phyloP scores from a whole-genome alignment of 352 stramenopile genomes.

The Phytophthora palmivora region DNA sequence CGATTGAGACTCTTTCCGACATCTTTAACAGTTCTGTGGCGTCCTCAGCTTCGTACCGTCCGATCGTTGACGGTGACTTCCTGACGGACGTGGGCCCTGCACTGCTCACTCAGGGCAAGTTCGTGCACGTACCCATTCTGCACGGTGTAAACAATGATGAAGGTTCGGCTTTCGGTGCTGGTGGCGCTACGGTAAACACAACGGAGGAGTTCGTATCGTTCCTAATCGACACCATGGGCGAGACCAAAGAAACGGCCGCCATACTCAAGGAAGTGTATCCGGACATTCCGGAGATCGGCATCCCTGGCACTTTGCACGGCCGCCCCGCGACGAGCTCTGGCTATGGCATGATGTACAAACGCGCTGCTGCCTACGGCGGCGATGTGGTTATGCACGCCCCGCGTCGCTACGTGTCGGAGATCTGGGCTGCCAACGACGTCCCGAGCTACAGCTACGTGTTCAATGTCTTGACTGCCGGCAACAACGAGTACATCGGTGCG shows the following conservation, averaged over 20 bases:
- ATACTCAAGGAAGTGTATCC: constrained; percentile 26
- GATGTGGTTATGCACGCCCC: constrained; percentile 26
- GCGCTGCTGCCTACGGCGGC: constrained; percentile 23
- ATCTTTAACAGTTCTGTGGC: constrained; percentile 36
- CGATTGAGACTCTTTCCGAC: constrained; percentile 14
- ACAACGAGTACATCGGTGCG: constrained; percentile 15
- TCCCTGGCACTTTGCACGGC: constrained; percentile 22
- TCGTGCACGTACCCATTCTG: constrained; percentile 42
- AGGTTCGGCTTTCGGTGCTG: constrained; percentile 24
- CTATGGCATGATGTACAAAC: constrained; percentile 32
- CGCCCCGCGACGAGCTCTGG: constrained; percentile 5
- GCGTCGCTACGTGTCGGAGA: constrained; percentile 27
- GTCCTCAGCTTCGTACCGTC: constrained; percentile 17
- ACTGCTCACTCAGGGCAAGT: constrained; percentile 33
- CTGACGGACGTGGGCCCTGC: constrained; percentile 13
- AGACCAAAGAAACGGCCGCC: constrained; percentile 14
- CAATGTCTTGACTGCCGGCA: constrained; percentile 24
- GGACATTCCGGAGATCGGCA: constrained; percentile 22
- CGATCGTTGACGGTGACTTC: constrained; percentile 39
- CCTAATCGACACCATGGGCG: constrained; percentile 16
- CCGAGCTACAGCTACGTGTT: constrained; percentile 41
- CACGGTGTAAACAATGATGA: constrained; percentile 38
- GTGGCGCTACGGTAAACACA: constrained; percentile 14
- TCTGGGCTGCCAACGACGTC: constrained; percentile 29
- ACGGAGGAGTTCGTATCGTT: constrained; percentile 31